Conservation (phyloP, 2,329 filamentous ascomycete species). For the Microascus cirrosus region DNA sequence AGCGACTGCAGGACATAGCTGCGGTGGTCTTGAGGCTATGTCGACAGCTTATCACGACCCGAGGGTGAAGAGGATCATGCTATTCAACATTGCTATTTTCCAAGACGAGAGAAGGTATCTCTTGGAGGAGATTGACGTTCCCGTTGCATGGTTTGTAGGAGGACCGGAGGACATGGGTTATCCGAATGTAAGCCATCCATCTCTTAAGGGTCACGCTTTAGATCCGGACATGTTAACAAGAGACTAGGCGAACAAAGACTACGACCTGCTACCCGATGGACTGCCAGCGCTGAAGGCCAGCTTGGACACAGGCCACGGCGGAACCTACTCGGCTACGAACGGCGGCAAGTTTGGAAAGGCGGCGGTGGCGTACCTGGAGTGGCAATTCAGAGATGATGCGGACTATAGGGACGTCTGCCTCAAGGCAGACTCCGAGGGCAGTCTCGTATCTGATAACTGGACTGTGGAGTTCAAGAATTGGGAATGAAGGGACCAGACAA, state of each 20-base stretch:
- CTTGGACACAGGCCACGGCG: not conserved
- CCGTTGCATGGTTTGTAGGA: slow-evolving; percentile 1
- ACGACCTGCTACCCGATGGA: not conserved
- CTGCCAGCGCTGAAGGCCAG: not conserved
- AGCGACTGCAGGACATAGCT: not conserved
- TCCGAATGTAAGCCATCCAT: not conserved
- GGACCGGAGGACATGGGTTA: not conserved
- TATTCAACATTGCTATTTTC: slow-evolving; percentile 2
- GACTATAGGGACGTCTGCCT: not conserved
- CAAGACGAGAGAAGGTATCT: slow-evolving; percentile 1
- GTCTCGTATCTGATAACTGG: not conserved
- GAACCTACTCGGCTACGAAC: not conserved
- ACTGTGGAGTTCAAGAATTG: not conserved
- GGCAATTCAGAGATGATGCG: slow-evolving; percentile 1
- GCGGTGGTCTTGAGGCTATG: slow-evolving; percentile 2
- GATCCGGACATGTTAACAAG: not conserved
- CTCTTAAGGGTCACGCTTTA: too few species aligned
- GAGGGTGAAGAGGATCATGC: not conserved
- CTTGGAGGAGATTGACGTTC: not conserved
- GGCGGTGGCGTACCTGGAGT: slow-evolving; percentile 1
- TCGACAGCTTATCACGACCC: not conserved
- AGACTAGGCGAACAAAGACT: not conserved
- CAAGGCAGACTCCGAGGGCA: not conserved
- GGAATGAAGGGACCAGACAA: not conserved
- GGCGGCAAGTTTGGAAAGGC: slow-evolving; percentile 2